These are phyloP conservation scores for Serendipita vermifera DNA, from an alignment of 768 basidiomycete genomes.

Conservation along the genomic window DNA sequence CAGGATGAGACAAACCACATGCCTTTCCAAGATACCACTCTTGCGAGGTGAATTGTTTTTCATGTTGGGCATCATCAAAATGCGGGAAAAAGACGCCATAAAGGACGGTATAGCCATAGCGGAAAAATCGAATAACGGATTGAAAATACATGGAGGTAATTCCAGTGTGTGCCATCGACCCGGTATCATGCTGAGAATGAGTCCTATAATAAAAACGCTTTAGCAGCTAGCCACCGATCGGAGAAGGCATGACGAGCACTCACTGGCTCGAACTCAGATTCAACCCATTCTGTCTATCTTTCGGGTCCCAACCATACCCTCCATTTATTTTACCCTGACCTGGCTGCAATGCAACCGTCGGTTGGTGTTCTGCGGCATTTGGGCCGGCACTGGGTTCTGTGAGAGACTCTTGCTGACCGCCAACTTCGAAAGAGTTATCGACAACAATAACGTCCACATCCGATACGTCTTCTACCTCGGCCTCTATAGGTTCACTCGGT, in stretches of 20 bases:
- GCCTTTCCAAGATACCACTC: conserved; percentile 60
- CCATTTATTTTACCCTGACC: conserved; percentile 38
- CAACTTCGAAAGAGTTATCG: conserved; percentile 38
- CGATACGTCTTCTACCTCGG: conserved; percentile 22
- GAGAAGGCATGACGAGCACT: conserved; percentile 27
- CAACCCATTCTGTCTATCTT: conserved; percentile 26
- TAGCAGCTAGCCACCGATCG: too few species aligned
- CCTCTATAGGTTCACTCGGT: conserved; percentile 12
- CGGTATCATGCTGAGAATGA: conserved; percentile 5
- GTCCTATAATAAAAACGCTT: neutral
- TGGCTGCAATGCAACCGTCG: conserved; percentile 38
- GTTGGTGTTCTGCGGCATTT: conserved; percentile 12
- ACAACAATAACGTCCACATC: conserved; percentile 62
- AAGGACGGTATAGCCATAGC: conserved; percentile 43
- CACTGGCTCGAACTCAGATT: conserved; percentile 24
- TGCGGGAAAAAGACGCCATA: conserved; percentile 45
- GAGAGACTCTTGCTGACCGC: conserved; percentile 13
- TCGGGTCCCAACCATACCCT: conserved; percentile 23
- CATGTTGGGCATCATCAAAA: conserved; percentile 48
- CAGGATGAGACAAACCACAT: conserved; percentile 1
- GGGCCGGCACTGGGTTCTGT: conserved; percentile 9
- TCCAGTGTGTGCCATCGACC: conserved; percentile 7
- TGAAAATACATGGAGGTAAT: conserved; percentile 10
- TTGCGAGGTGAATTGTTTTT: conserved; percentile 43
- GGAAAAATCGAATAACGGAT: conserved; percentile 28